Percentiles rank a stretch among this genome's conserved stretches.
These are phyloP conservation scores for Herpetomonas samuelpessoai DNA, from an alignment of 208 protist species.

Conservation along the genomic window DNA sequence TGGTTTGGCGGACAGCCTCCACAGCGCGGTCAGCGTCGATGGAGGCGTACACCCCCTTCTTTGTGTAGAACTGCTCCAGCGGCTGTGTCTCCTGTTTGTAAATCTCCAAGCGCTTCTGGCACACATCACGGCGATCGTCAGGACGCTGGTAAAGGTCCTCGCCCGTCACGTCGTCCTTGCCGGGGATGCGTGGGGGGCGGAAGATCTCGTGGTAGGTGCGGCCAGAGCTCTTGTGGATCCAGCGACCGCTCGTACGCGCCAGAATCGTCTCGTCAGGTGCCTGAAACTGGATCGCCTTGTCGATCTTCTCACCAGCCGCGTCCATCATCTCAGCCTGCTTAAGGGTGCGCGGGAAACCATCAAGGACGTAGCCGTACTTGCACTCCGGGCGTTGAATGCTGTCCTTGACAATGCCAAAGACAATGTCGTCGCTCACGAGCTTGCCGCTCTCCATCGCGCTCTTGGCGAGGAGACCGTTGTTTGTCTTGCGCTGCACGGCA, in stretches of 20 bases:
- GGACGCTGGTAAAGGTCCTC: constrained; percentile 91
- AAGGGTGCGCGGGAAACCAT: constrained; percentile 94
- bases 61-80: constrained; percentile 85
- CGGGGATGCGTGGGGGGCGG: constrained; percentile 81
- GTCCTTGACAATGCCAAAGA: constrained; percentile 90
- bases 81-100: constrained; percentile 86
- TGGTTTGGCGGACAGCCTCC: constrained; percentile 55
- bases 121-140: constrained; percentile 92
- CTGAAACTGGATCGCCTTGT: constrained; percentile 89
- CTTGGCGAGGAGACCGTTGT: constrained; percentile 67
- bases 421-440: constrained; percentile 91
- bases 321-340: constrained; percentile 93
- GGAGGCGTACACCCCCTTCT: constrained; percentile 47
- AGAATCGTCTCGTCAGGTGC: constrained; percentile 92
- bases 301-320: constrained; percentile 64
- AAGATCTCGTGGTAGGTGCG: constrained; percentile 94
- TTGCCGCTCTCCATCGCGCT: constrained; percentile 72
- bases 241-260: constrained; percentile 85
- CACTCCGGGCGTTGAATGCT: constrained; percentile 81
- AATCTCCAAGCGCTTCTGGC: constrained; percentile 82
- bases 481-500: constrained; percentile 65
- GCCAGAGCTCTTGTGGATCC: constrained; percentile 91
- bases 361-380: constrained; percentile 92
- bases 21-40: constrained; percentile 80
- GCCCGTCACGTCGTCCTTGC: constrained; percentile 93